A percentile compares a stretch with the other conserved stretches of the same genome.
Conservation (phyloP, 257 asterid genomes). For the Solanum tacnaense region DNA sequence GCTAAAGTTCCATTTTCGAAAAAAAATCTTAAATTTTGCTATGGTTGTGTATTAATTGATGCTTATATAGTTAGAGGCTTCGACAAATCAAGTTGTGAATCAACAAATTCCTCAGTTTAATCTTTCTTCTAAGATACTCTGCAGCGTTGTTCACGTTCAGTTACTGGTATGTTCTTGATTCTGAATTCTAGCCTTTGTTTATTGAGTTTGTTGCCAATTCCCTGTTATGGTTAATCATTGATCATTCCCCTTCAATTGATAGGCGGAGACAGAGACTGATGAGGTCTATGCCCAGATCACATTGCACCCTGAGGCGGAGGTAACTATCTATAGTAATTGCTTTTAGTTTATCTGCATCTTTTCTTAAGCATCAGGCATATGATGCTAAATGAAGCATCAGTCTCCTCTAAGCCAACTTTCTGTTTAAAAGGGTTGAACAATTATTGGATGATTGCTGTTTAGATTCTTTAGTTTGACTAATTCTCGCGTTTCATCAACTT, state of each 20-base stretch:
- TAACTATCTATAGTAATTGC: slow-evolving; percentile 14
- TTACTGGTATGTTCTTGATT: slow-evolving; percentile 35
- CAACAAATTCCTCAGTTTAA: slow-evolving; percentile 53
- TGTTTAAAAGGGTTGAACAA: neutral
- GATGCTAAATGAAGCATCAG: neutral
- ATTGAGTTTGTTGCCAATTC: neutral
- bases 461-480: neutral
- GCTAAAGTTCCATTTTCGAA: neutral
- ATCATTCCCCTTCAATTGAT: neutral
- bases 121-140: slow-evolving; percentile 77
- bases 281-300: slow-evolving; percentile 86
- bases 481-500: neutral
- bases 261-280: slow-evolving; percentile 80
- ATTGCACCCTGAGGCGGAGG: slow-evolving; percentile 60
- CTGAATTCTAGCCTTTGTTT: neutral
- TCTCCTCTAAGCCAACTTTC: neutral
- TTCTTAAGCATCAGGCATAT: neutral
- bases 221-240: neutral
- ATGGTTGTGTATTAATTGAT: neutral
- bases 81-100: slow-evolving; percentile 54
- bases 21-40: neutral
- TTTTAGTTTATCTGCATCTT: neutral
- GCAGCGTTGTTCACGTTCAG: slow-evolving; percentile 41
- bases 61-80: slow-evolving; percentile 60
- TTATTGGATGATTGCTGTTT: neutral